phyloP scores from a whole-genome alignment of 306 rosid genomes.

The Quercus alba region DNA sequence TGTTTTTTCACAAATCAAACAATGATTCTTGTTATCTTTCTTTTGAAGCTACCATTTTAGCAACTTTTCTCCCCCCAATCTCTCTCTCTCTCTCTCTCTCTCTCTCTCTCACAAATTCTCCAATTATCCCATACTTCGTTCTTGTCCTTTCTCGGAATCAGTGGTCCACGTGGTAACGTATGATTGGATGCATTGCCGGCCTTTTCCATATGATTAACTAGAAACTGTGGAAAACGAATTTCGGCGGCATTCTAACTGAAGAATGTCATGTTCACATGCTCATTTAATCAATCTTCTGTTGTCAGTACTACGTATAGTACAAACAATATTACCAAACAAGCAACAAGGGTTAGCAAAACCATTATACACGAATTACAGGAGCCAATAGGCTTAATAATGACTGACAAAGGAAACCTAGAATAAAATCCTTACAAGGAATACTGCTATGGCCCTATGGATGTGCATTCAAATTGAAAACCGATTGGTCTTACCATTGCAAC shows the following conservation, averaged over 20 bases:
- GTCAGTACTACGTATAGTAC: neutral
- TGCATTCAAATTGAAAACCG: no score
- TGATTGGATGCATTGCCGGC: slow-evolving; percentile 21
- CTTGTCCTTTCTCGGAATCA: slow-evolving; percentile 66
- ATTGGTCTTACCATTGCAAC: no score
- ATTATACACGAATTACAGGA: no score
- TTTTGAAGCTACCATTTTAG: slow-evolving; percentile 28
- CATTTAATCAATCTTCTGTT: neutral
- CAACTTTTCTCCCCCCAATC: no score
- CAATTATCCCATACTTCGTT: slow-evolving; percentile 77
- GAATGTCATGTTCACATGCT: slow-evolving; percentile 45
- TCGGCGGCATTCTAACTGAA: slow-evolving; percentile 60
- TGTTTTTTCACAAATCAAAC: slow-evolving; percentile 40
- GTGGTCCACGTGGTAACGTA: slow-evolving; percentile 37
- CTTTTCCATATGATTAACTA: slow-evolving; percentile 25
- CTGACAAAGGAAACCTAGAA: no score
- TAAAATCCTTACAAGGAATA: no score
- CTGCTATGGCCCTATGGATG: no score
- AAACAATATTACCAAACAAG: no score
- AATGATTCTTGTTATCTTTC: slow-evolving; percentile 53
- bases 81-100: neutral
- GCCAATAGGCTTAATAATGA: no score
- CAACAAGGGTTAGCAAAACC: no score
- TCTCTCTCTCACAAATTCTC: neutral
- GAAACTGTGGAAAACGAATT: slow-evolving; percentile 36